Evolutionary conservation across 805 yeast genomes (phyloP).

Genomic region (Wickerhamiella azymoides): DNA sequence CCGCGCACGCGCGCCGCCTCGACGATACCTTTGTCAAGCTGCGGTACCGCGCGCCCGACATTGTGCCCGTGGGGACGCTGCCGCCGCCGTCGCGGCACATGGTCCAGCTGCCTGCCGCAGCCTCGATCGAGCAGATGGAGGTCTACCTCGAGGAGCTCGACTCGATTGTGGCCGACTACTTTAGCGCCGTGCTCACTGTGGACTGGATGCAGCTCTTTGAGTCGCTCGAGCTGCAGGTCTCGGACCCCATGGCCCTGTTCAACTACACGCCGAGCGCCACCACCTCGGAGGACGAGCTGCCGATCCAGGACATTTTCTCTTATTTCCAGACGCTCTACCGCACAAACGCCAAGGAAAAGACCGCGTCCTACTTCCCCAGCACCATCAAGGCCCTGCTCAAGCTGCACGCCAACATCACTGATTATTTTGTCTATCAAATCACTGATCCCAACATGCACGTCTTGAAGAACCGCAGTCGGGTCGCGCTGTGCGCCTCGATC

Average conservation of each 20-base stretch:
- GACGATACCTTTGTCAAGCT: constrained; percentile 11
- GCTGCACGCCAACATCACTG: constrained; percentile 52
- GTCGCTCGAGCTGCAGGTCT: constrained; percentile 53
- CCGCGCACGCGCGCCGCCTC: constrained; percentile 9
- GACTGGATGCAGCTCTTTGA: constrained; percentile 77
- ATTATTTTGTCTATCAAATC: constrained; percentile 50
- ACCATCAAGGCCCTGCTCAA: constrained; percentile 52
- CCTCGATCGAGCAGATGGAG: constrained; percentile 29
- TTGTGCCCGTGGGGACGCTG: constrained; percentile 2
- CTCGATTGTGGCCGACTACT: constrained; percentile 41
- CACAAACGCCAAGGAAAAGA: constrained; percentile 32
- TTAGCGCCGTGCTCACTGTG: constrained; percentile 40
- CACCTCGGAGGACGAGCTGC: constrained; percentile 38
- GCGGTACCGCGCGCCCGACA: constrained; percentile 10
- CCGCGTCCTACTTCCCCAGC: constrained; percentile 45
- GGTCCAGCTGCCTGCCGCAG: constrained; percentile 6
- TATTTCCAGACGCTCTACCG: constrained; percentile 49
- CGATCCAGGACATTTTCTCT: constrained; percentile 51
- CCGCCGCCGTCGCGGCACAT: constrained; percentile 10
- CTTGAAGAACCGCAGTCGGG: constrained; percentile 36
- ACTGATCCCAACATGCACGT: constrained; percentile 39
- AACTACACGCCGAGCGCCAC: constrained; percentile 34
- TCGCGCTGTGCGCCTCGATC: constrained; percentile 53
- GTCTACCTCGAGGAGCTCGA: constrained; percentile 53
- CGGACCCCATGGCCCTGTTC: constrained; percentile 45